Evolutionary conservation across 1,284 basidiomycete species (phyloP).

Genomic region (Cystobasidium pallidum): DNA sequence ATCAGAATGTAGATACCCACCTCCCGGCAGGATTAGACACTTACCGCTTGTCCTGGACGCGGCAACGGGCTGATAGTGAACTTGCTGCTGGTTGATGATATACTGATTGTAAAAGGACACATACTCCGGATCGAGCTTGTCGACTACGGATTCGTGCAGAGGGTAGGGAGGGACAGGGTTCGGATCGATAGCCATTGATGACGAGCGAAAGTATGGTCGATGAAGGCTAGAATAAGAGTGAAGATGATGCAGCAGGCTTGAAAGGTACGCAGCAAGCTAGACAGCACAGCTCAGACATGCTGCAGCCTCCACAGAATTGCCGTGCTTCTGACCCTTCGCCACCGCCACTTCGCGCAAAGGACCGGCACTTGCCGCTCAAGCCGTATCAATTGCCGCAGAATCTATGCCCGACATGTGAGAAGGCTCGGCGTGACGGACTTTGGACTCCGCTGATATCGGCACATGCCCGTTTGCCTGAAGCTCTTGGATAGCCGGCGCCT

Average conservation of each 20-base stretch:
- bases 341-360: no score
- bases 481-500: background rate
- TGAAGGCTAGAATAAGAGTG: no score
- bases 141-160: constrained; percentile 65
- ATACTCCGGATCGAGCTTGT: constrained; percentile 67
- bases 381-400: background rate
- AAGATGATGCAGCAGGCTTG: background rate
- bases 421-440: no score
- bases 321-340: background rate
- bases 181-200: constrained; percentile 56
- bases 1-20: no score
- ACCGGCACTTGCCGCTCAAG: no score
- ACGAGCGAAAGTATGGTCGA: no score
- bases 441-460: background rate
- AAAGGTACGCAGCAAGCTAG: no score
- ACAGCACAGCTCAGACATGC: no score
- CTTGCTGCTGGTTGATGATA: constrained; percentile 37
- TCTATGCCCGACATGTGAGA: no score
- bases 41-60: constrained; percentile 51
- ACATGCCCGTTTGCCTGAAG: background rate
- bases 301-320: background rate
- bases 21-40: constrained; percentile 55
- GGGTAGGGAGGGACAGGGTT: constrained; percentile 60
- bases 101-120: constrained; percentile 65
- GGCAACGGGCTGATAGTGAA: constrained; percentile 45